Percentiles rank a stretch among this genome's conserved stretches.
Conservation (phyloP, 768 basidiomycete species). For the Astraeus odoratus region DNA sequence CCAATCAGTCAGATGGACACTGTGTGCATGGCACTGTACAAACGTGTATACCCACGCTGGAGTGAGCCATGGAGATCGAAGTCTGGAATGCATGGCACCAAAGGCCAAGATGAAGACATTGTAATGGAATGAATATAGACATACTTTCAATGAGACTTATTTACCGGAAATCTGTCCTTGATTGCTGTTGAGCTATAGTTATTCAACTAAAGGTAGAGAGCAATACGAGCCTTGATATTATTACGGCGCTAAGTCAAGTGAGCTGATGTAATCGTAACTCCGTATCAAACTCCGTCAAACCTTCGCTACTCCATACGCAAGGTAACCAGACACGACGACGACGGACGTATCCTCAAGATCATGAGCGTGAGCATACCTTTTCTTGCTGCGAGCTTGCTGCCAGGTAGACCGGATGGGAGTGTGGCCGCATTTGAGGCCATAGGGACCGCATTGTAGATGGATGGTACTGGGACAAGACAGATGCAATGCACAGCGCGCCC, state of each 20-base stretch:
- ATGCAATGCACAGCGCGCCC: neutral
- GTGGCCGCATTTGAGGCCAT: neutral
- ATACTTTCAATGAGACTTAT: neutral
- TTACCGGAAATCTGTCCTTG: neutral
- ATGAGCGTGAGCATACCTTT: neutral
- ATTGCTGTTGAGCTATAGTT: no score
- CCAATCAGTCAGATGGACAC: constrained; percentile 96
- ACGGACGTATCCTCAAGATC: neutral
- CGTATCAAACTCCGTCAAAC: neutral
- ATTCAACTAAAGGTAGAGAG: no score
- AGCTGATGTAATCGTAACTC: neutral
- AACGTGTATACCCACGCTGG: constrained; percentile 91
- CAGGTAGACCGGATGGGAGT: neutral
- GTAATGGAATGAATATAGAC: constrained; percentile 12
- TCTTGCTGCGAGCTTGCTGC: neutral
- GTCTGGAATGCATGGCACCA: neutral
- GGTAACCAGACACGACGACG: no score
- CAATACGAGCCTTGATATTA: no score
- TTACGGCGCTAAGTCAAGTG: neutral
- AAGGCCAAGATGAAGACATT: constrained; percentile 12
- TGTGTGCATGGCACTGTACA: constrained; percentile 92
- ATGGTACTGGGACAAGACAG: neutral
- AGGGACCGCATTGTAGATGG: neutral
- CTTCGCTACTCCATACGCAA: neutral
- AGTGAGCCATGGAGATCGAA: constrained; percentile 42